Evolutionary conservation across 2,329 filamentous ascomycete species (phyloP).

Genomic region (Aspergillus brunneoviolaceus): DNA sequence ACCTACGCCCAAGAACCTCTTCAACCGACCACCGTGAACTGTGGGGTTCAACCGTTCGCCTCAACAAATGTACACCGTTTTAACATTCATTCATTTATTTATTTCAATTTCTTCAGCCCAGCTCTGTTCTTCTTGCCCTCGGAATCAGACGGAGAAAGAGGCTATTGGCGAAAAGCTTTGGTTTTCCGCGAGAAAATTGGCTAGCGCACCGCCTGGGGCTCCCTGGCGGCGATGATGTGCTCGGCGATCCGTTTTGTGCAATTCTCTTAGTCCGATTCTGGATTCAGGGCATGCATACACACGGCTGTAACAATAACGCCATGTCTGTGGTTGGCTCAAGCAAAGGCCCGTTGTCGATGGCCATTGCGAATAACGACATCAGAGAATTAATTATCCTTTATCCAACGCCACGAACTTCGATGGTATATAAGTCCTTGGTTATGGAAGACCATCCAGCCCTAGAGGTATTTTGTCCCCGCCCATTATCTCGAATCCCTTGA

Average conservation of each 20-base stretch:
- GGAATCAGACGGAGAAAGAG: background rate
- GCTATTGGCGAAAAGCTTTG: background rate
- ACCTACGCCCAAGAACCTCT: background rate
- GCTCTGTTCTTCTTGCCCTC: too few species aligned
- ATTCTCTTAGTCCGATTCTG: conserved; percentile 15
- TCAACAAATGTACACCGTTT: too few species aligned
- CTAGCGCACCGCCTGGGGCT: background rate
- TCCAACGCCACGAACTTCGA: background rate
- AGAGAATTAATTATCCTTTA: background rate
- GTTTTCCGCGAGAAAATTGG: background rate
- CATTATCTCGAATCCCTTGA: background rate
- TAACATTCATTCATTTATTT: too few species aligned
- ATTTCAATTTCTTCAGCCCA: too few species aligned
- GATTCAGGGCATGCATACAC: conserved; percentile 9
- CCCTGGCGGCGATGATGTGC: conserved; percentile 24
- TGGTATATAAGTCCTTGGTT: conserved; percentile 9
- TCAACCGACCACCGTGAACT: too few species aligned
- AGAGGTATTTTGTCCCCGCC: background rate
- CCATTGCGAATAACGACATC: conserved; percentile 14
- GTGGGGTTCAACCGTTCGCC: too few species aligned
- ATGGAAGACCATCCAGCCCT: background rate
- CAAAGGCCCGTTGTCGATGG: background rate
- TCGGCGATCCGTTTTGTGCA: conserved; percentile 21
- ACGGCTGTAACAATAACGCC: background rate
- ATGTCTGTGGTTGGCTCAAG: conserved; percentile 4